Evolutionary conservation across 164 flowering plant species (phyloP).

Genomic region (Vitis riparia): DNA sequence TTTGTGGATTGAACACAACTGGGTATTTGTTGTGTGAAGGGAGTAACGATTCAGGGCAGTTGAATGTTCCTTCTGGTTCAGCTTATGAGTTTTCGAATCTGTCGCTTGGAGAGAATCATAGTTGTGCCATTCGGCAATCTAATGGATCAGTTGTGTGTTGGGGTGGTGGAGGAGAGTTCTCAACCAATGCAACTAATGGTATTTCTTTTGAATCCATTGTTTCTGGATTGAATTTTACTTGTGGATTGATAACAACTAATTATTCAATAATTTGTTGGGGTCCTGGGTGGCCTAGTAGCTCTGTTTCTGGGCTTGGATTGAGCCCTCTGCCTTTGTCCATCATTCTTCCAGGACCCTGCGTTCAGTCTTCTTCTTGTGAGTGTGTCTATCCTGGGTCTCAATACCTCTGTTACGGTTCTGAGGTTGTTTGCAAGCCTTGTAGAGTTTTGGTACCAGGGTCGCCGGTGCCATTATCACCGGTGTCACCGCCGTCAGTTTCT

Average conservation of each 20-base stretch:
- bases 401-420: conserved; percentile 59
- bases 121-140: conserved; percentile 44
- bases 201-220: conserved; percentile 50
- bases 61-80: conserved; percentile 29
- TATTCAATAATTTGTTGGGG: conserved; percentile 84
- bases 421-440: conserved; percentile 55
- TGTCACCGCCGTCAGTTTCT: conserved; percentile 3
- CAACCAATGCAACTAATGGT: conserved; percentile 19
- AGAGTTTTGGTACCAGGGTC: no score
- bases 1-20: conserved; percentile 48
- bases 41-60: conserved; percentile 42
- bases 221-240: conserved; percentile 64
- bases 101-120: conserved; percentile 47
- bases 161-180: conserved; percentile 50
- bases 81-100: conserved; percentile 28
- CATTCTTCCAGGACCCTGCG: conserved; percentile 79
- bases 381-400: conserved; percentile 59
- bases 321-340: conserved; percentile 32
- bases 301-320: conserved; percentile 8
- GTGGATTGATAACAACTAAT: conserved; percentile 65
- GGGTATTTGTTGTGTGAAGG: conserved; percentile 59
- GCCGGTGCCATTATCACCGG: neutral
- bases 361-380: conserved; percentile 33
- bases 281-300: conserved; percentile 41
- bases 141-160: conserved; percentile 64